Conservation (phyloP, 2,329 filamentous ascomycete species). For the Dryadomyces quercus-mongolicae region DNA sequence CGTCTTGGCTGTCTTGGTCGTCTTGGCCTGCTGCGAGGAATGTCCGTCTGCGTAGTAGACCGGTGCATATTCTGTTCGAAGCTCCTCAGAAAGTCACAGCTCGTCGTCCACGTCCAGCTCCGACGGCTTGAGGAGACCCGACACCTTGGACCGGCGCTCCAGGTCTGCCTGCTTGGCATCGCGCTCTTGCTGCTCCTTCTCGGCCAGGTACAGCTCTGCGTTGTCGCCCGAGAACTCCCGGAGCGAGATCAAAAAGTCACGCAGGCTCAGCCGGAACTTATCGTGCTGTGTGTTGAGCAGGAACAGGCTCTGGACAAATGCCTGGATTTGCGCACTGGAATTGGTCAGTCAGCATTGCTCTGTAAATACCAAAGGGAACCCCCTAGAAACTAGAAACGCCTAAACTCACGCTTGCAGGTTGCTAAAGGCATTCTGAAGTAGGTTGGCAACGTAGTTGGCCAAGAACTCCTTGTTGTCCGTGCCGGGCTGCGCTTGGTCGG, state of each 20-base stretch:
- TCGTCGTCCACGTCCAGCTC: constrained; percentile 85
- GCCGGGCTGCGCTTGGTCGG: constrained; percentile 69
- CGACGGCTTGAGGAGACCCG: constrained; percentile 91
- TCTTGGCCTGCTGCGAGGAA: not conserved
- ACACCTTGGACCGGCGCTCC: constrained; percentile 87
- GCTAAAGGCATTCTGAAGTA: constrained; percentile 82
- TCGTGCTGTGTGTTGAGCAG: constrained; percentile 77
- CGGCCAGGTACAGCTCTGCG: constrained; percentile 81
- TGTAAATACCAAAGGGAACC: not conserved
- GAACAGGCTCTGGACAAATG: constrained; percentile 85
- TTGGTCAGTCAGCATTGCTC: not conserved
- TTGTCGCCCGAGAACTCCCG: constrained; percentile 97
- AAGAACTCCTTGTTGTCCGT: constrained; percentile 89
- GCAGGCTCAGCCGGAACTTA: constrained; percentile 89
- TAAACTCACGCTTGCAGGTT: constrained; percentile 74
- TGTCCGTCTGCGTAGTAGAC: constrained; percentile 13
- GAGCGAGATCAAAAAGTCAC: constrained; percentile 92
- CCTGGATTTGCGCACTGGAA: constrained; percentile 61
- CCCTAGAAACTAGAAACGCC: not conserved
- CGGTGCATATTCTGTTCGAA: constrained; percentile 48
- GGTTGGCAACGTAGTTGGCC: constrained; percentile 70
- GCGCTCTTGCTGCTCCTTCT: constrained; percentile 83
- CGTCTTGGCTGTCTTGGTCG: no score
- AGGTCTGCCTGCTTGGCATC: constrained; percentile 81
- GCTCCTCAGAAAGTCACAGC: constrained; percentile 68